These are phyloP conservation scores for Claviceps humidiphila DNA, from an alignment of 2,329 filamentous ascomycete species.

Conservation along the genomic window DNA sequence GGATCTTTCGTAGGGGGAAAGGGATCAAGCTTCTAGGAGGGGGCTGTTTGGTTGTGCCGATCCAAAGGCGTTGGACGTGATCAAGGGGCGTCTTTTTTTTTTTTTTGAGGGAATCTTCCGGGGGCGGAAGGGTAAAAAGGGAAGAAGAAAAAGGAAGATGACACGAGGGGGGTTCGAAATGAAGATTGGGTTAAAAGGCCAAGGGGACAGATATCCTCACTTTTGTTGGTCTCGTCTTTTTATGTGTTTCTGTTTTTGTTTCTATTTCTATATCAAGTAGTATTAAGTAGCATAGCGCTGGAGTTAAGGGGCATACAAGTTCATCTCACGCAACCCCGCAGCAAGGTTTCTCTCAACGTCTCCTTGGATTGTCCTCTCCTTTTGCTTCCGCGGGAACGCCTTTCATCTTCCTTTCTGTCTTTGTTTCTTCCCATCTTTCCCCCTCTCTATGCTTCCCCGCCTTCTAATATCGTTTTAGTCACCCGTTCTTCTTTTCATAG, in stretches of 20 bases:
- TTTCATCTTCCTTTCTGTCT: too few relatives aligned
- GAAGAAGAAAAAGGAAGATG: too few relatives aligned
- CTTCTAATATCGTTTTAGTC: background rate
- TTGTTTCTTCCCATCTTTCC: background rate
- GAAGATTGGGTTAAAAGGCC: too few relatives aligned
- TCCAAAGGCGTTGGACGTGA: too few relatives aligned
- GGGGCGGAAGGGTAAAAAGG: too few relatives aligned
- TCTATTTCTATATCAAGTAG: background rate
- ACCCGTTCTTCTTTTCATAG: constrained; percentile 1
- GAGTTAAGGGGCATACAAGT: background rate
- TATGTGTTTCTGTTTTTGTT: background rate
- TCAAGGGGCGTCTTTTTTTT: too few relatives aligned
- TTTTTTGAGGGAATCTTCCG: too few relatives aligned
- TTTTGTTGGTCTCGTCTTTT: background rate
- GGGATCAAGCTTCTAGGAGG: background rate
- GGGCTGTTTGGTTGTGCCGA: background rate
- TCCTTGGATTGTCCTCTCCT: too few relatives aligned
- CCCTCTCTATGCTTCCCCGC: background rate
- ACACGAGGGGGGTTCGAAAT: too few relatives aligned
- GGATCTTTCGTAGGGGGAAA: constrained; percentile 25
- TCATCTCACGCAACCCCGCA: background rate
- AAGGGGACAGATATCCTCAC: background rate
- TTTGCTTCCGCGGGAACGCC: too few relatives aligned
- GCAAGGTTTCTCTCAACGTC: too few relatives aligned
- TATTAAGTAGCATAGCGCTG: background rate